phyloP scores from a whole-genome alignment of 2,329 filamentous ascomycete species.

The Emydomyces testavorans region DNA sequence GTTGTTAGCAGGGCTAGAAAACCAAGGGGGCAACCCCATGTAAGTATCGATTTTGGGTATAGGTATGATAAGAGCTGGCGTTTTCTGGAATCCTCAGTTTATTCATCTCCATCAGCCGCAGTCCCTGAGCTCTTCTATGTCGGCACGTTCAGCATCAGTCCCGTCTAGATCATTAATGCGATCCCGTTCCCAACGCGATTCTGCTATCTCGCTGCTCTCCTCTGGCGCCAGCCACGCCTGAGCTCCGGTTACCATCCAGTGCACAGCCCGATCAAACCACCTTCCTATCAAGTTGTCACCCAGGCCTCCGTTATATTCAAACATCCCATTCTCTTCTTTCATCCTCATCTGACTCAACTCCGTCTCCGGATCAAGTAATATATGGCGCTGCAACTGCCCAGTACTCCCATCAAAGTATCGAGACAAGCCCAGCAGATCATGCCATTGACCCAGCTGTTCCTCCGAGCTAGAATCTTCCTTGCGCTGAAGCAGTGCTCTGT shows the following conservation, averaged over 20 bases:
- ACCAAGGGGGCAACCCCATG: too few relatives aligned
- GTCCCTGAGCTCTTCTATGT: too few relatives aligned
- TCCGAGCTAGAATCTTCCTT: background rate
- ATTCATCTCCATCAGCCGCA: too few relatives aligned
- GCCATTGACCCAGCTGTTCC: background rate
- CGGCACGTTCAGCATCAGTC: too few relatives aligned
- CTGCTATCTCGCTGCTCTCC: background rate
- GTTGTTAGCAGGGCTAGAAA: background rate
- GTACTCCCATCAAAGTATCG: constrained; percentile 20
- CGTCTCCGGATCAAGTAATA: constrained; percentile 12
- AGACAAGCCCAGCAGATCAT: constrained; percentile 8
- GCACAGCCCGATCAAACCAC: background rate
- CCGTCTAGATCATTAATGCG: too few relatives aligned
- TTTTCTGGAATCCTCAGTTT: too few relatives aligned
- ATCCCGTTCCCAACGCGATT: too few relatives aligned
- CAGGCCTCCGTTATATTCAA: background rate
- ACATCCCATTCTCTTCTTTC: background rate
- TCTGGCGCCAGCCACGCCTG: constrained; percentile 11
- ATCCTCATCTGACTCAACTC: constrained; percentile 10
- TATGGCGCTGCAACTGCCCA: constrained; percentile 11
- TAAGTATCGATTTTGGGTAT: too few relatives aligned
- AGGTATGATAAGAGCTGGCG: too few relatives aligned
- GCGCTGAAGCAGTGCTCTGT: too few relatives aligned
- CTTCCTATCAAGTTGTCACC: constrained; percentile 7
- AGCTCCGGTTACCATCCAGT: constrained; percentile 1